Base-by-base conservation (phyloP, 176 grass and related monocot species). In the Phyllostachys edulis region DNA sequence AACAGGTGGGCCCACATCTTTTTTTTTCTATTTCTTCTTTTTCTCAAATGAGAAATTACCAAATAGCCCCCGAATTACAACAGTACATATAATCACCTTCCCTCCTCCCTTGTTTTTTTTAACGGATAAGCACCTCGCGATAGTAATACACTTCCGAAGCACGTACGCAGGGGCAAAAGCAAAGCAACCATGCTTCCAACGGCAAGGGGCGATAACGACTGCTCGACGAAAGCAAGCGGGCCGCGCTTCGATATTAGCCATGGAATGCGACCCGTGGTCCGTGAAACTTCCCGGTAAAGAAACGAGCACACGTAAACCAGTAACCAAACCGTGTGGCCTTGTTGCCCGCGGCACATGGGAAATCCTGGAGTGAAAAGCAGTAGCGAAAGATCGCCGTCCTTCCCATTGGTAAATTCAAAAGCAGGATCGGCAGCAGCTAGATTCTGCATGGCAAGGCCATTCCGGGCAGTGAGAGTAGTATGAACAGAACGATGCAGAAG, bases 251-350 rank as follows among this genome's bases (percentile, higher is more conserved):
- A 14, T 24, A 18, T 39, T 45, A 60, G 7, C 68, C 75, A 55
- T n/a, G 67, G 73, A 88, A 60, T 11, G 20, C 69, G 62, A 80
- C 82, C 16, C 39, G n/a, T 80, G 87, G 85, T 55, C 27, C 13
- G 16, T 42, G 86, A 82, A 62, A 63, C 40, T 47, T 61, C 5
- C 36, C 5, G 37, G 69, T 20, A 57, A 75, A 37, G 18, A 12
- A 37, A 71, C 1, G 21, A 45, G 10, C 1, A 3, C 9, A 17
- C 39, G 34, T 14, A 14, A 3, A 29, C 24, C 24, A 4, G 32
- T 3, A 1, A 21, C 41, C 27, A 57, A 12, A 9, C 0, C 5
- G 7, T 32, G 52, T 57, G 80, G 80, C 67, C 23, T 2, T 23
- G n/a, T 64, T 44, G 70, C 12, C 32, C 9, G 7, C 29, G 47